A percentile compares a stretch with the other conserved stretches of the same genome.
These are phyloP conservation scores for Hypoxylon rubiginosum DNA, from an alignment of 2,329 filamentous ascomycete genomes.

Conservation along the genomic window DNA sequence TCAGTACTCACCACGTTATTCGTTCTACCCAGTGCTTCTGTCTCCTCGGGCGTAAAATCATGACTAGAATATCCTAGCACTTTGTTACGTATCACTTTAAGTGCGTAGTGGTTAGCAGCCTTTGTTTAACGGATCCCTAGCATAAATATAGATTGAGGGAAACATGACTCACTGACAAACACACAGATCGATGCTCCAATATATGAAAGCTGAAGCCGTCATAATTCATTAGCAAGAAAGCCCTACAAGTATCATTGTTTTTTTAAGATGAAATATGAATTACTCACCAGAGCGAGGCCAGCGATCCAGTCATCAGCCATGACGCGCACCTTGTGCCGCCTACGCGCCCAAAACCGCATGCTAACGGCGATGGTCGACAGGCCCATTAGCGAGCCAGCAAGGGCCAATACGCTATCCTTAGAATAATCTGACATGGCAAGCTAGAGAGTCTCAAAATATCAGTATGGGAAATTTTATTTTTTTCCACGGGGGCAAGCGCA, in stretches of 20 bases:
- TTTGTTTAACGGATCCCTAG: too few relatives aligned
- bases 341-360: slow-evolving; percentile 35
- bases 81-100: slow-evolving; percentile 27
- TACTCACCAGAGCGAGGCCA: slow-evolving; percentile 30
- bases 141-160: too few relatives aligned
- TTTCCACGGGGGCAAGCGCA: too few relatives aligned
- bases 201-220: slow-evolving; percentile 18
- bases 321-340: slow-evolving; percentile 24
- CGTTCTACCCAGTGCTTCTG: slow-evolving; percentile 10
- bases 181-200: slow-evolving; percentile 18
- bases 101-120: neutral
- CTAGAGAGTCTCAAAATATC: too few relatives aligned
- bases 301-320: slow-evolving; percentile 38
- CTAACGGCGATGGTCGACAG: slow-evolving; percentile 31
- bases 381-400: slow-evolving; percentile 11
- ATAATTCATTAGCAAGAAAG: slow-evolving; percentile 1
- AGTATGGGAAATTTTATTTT: too few relatives aligned
- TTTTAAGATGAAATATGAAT: too few relatives aligned
- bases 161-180: slow-evolving; percentile 21
- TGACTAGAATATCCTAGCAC: slow-evolving; percentile 25
- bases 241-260: too few relatives aligned
- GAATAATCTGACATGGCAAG: slow-evolving; percentile 29
- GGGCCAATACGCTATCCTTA: slow-evolving; percentile 25
- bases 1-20: slow-evolving; percentile 8
- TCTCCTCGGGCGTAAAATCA: slow-evolving; percentile 26